Conservation (phyloP, 164 flowering plant species). For the Echeveria elegans region DNA sequence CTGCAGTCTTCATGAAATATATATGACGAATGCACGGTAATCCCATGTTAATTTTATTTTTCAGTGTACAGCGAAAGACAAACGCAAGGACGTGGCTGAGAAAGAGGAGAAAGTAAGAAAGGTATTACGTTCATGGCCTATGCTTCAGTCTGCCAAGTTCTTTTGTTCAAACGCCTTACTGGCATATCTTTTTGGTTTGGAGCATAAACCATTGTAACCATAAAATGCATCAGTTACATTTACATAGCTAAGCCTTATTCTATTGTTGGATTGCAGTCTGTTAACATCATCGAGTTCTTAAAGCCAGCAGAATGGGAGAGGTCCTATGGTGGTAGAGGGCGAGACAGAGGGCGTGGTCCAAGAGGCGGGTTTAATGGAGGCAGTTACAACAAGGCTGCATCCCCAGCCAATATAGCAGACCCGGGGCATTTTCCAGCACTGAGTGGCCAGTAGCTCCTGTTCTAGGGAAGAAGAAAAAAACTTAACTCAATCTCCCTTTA, state of each 20-base stretch:
- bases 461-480: no score
- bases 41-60: no score
- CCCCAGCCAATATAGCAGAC: background rate
- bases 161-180: no score
- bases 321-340: slow-evolving; percentile 36
- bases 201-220: no score
- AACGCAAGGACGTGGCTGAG: slow-evolving; percentile 53
- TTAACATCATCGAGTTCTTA: slow-evolving; percentile 80
- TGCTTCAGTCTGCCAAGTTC: no score
- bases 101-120: slow-evolving; percentile 54
- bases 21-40: no score
- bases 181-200: no score
- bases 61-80: slow-evolving; percentile 77
- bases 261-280: slow-evolving; percentile 20
- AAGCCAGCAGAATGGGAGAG: slow-evolving; percentile 82
- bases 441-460: background rate
- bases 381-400: background rate
- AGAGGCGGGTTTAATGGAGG: slow-evolving; percentile 38
- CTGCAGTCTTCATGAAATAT: no score
- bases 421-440: background rate
- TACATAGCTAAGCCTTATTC: no score
- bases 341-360: slow-evolving; percentile 73
- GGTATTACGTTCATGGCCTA: no score
- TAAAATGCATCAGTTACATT: no score
- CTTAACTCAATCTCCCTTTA: background rate